A percentile compares a stretch with the other conserved stretches of the same genome.
Evolutionary conservation across 2,329 filamentous ascomycete species (phyloP).

Genomic region (Aureobasidium sp.): DNA sequence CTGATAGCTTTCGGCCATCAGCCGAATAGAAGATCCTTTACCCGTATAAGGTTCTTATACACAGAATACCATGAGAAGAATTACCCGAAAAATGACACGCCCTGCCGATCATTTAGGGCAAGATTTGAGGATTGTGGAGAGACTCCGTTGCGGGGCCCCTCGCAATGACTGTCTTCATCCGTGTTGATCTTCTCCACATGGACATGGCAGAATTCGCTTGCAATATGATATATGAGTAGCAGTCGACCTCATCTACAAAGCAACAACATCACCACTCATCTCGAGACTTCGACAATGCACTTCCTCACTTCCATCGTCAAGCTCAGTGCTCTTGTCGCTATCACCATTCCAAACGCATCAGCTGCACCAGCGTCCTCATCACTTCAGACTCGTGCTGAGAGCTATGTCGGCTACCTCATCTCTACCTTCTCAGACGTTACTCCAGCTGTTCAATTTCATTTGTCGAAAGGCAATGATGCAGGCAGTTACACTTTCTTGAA

Average conservation of each 20-base stretch:
- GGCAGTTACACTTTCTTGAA: constrained; percentile 57
- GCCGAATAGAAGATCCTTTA: neutral
- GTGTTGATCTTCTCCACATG: neutral
- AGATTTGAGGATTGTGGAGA: neutral
- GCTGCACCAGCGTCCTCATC: neutral
- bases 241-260: neutral
- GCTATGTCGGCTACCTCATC: neutral
- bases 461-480: constrained; percentile 59
- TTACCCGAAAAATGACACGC: neutral
- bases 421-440: constrained; percentile 6
- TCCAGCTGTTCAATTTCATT: constrained; percentile 32
- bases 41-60: neutral
- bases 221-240: neutral
- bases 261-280: neutral
- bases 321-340: neutral
- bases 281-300: neutral
- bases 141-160: neutral
- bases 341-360: neutral
- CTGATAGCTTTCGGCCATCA: neutral
- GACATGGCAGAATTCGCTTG: too few species aligned
- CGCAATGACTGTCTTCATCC: neutral
- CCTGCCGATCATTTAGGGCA: neutral
- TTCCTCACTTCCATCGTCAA: neutral
- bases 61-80: neutral
- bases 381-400: neutral